Evolutionary conservation across 805 yeast genomes (phyloP), one percentile per base, ranked within the genome.

Genomic region (Cyberlindnera bimundalis): DNA sequence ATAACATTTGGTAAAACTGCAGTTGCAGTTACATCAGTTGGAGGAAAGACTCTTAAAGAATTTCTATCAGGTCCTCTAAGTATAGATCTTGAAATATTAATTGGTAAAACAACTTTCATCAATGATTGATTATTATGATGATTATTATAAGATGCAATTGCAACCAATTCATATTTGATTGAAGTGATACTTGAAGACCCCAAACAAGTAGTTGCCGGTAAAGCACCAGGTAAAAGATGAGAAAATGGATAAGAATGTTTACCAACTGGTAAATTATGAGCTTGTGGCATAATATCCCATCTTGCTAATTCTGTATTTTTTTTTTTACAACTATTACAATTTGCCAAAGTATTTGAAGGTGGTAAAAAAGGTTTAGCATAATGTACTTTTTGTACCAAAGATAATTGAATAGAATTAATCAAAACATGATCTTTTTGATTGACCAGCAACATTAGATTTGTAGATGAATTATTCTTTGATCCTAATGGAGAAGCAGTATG

Each of bases 161-260:
- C 96, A n/a, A 79, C 68, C 32, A 93, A 65, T 55, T 82, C 86
- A 65, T 93, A 93, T 51, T 74, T 74, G 35, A 93, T 76, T 13
- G 73, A 66, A 0, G 81, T 67, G 16, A 64, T 56, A 2, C 73
- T 61, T 37, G 66, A 67, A 0, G 76, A 56, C 5, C 95, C 89
- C 14, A 85, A 59, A 8, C 64, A 54, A 25, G 80, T 61, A 1
- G 95, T 76, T 1, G 96, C 87, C 1, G 98, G 96, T 23, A 89
- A 61, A 18, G 84, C 70, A 0, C 99, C 99, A 0, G 96, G 95
- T 8, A 93, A 59, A 29, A 93, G 66, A 59, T 88, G 89, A 16
- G 95, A 83, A 58, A 93, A 91, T 2, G 99, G 99, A 60, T 86
- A 93, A 1, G 85, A 88, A 55, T 93, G 96, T 14, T 73, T 68